Conservation (phyloP, 2,329 filamentous ascomycete genomes). For the Fusarium nisikadoi region DNA sequence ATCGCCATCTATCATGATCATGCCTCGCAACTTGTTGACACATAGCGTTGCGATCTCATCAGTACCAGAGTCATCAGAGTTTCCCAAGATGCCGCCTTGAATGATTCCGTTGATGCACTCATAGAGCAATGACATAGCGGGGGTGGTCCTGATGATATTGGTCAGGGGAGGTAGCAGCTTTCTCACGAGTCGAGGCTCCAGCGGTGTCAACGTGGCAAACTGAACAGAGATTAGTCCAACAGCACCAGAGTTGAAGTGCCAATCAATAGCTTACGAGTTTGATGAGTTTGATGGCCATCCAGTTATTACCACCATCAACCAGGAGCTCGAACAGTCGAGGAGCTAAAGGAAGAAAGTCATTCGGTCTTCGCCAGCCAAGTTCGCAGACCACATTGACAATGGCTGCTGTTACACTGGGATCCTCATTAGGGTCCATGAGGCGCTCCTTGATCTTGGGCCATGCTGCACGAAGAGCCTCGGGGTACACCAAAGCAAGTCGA, state of each 20-base stretch:
- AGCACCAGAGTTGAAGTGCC: background rate
- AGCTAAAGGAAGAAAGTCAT: constrained; percentile 92
- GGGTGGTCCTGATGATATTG: constrained; percentile 91
- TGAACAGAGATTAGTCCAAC: constrained; percentile 50
- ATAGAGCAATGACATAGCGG: constrained; percentile 97
- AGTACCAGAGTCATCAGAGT: constrained; percentile 81
- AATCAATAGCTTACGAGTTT: constrained; percentile 76
- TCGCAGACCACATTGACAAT: constrained; percentile 98
- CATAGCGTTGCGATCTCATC: constrained; percentile 94
- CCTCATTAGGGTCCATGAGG: constrained; percentile 88
- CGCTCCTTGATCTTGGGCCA: constrained; percentile 99
- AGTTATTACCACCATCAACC: constrained; percentile 94
- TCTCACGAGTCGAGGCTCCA: constrained; percentile 90
- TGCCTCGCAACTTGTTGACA: constrained; percentile 90
- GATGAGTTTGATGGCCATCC: constrained; percentile 99
- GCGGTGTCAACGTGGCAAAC: constrained; percentile 93
- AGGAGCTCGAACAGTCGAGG: constrained; percentile 92
- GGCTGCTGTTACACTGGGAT: constrained; percentile 91
- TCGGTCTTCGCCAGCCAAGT: constrained; percentile 90
- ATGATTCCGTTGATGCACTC: constrained; percentile 99
- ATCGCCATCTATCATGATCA: constrained; percentile 93
- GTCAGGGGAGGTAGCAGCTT: constrained; percentile 92
- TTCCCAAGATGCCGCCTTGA: constrained; percentile 91
- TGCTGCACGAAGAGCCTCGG: constrained; percentile 88
- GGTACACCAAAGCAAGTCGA: constrained; percentile 92